phyloP scores from a whole-genome alignment of 2,329 filamentous ascomycete species.

The Hymenoscyphus fructigenus region DNA sequence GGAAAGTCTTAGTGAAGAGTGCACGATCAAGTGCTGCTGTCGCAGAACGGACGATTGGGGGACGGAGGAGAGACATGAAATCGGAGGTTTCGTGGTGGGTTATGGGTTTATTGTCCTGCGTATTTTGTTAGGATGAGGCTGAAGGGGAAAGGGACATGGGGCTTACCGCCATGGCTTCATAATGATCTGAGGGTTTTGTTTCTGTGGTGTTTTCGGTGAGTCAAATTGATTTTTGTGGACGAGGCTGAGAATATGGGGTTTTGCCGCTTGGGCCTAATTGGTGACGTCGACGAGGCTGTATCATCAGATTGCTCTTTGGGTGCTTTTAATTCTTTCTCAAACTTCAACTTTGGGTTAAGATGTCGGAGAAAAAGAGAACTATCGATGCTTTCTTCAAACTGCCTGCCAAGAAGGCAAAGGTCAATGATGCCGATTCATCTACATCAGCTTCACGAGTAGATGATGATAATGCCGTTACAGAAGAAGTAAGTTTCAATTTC shows the following conservation, averaged over 20 bases:
- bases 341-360: conserved; percentile 12
- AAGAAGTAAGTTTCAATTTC: conserved; percentile 13
- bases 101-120: not conserved
- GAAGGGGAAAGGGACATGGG: too few relatives aligned
- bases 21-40: conserved; percentile 79
- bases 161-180: conserved; percentile 31
- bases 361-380: conserved; percentile 54
- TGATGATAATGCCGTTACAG: not conserved
- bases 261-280: conserved; percentile 7
- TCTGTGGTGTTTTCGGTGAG: conserved; percentile 10
- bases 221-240: conserved; percentile 12
- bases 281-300: conserved; percentile 19
- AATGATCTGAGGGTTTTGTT: conserved; percentile 15
- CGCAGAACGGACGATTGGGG: conserved; percentile 72
- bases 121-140: not conserved
- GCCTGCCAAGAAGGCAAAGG: conserved; percentile 41
- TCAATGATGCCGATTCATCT: conserved; percentile 22
- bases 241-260: conserved; percentile 18
- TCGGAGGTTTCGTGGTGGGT: conserved; percentile 21
- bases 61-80: conserved; percentile 65
- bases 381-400: conserved; percentile 68
- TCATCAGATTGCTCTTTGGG: too few relatives aligned
- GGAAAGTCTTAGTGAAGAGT: conserved; percentile 76
- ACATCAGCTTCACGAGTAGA: not conserved
- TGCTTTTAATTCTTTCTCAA: not conserved